phyloP scores from a whole-genome alignment of 192 early-diverging fungal genomes.

The Coemansia sp. region DNA sequence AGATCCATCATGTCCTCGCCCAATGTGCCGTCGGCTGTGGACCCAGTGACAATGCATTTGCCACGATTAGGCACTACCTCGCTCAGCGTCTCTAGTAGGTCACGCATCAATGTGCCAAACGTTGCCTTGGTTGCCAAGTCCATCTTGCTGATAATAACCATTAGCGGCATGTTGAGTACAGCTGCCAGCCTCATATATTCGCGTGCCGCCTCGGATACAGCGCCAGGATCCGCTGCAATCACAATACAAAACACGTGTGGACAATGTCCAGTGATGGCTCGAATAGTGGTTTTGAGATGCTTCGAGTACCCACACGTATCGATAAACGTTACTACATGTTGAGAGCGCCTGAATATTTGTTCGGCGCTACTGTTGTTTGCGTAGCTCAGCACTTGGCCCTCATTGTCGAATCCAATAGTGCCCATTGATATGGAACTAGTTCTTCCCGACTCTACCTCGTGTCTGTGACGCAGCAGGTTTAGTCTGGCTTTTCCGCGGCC shows the following conservation, averaged over 20 bases:
- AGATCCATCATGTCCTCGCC: slow-evolving; percentile 41
- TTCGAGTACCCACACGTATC: slow-evolving; percentile 89
- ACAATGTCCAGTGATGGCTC: slow-evolving; percentile 82
- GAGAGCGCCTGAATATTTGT: slow-evolving; percentile 70
- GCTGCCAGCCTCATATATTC: slow-evolving; percentile 80
- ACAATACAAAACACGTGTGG: slow-evolving; percentile 88
- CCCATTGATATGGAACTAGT: slow-evolving; percentile 88
- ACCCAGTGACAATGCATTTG: slow-evolving; percentile 30
- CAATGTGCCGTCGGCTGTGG: slow-evolving; percentile 14
- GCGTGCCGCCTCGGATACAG: slow-evolving; percentile 62
- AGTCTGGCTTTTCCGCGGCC: slow-evolving; percentile 79
- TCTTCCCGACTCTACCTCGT: slow-evolving; percentile 87
- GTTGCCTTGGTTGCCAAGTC: slow-evolving; percentile 58
- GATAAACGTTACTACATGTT: slow-evolving; percentile 78
- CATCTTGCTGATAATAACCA: slow-evolving; percentile 86
- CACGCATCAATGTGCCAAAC: slow-evolving; percentile 52
- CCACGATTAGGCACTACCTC: slow-evolving; percentile 27
- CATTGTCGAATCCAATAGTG: slow-evolving; percentile 77
- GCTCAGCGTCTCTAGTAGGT: slow-evolving; percentile 47
- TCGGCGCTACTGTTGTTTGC: slow-evolving; percentile 70
- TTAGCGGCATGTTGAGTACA: slow-evolving; percentile 77
- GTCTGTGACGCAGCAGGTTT: slow-evolving; percentile 83
- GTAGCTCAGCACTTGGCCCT: slow-evolving; percentile 72
- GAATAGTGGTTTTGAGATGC: slow-evolving; percentile 86
- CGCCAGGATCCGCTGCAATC: slow-evolving; percentile 64